phyloP scores from a whole-genome alignment of 331 rosid species.

The Malus hybrid region DNA sequence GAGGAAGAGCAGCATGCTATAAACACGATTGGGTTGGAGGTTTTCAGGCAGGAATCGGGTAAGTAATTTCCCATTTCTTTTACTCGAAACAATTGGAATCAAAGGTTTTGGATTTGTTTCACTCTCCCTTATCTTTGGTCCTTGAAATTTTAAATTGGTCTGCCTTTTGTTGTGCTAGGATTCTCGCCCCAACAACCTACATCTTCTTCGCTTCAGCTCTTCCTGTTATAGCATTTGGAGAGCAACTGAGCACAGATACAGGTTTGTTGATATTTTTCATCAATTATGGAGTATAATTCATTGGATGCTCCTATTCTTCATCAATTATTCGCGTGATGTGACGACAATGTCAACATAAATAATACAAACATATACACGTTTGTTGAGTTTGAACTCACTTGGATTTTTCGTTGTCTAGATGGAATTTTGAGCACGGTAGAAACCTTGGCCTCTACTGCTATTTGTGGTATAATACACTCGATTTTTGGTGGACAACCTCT shows the following conservation, averaged over 20 bases:
- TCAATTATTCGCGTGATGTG: not conserved
- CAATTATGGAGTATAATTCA: not conserved
- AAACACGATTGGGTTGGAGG: constrained; percentile 69
- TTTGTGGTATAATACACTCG: constrained; percentile 86
- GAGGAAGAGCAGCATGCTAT: constrained; percentile 57
- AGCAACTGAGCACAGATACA: constrained; percentile 68
- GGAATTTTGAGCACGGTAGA: constrained; percentile 84
- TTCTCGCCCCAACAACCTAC: constrained; percentile 75
- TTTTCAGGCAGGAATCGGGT: constrained; percentile 62
- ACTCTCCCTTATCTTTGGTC: not conserved
- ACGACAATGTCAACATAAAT: no score
- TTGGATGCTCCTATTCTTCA: not conserved
- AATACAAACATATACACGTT: not conserved
- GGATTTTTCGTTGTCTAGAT: constrained; percentile 28
- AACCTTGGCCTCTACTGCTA: constrained; percentile 73
- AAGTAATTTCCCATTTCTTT: constrained; percentile 3
- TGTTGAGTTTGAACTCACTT: not conserved
- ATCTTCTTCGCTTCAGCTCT: constrained; percentile 92
- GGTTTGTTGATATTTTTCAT: constrained; percentile 30
- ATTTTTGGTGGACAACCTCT: constrained; percentile 88
- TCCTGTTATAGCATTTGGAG: constrained; percentile 91
- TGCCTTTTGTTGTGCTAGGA: constrained; percentile 26
- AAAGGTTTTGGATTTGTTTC: not conserved
- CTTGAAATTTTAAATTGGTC: not conserved
- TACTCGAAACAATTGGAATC: not conserved